Evolutionary conservation across 345 rosid species (phyloP), one percentile per base, ranked within the genome.

Genomic region (Melastoma malabathricum): DNA sequence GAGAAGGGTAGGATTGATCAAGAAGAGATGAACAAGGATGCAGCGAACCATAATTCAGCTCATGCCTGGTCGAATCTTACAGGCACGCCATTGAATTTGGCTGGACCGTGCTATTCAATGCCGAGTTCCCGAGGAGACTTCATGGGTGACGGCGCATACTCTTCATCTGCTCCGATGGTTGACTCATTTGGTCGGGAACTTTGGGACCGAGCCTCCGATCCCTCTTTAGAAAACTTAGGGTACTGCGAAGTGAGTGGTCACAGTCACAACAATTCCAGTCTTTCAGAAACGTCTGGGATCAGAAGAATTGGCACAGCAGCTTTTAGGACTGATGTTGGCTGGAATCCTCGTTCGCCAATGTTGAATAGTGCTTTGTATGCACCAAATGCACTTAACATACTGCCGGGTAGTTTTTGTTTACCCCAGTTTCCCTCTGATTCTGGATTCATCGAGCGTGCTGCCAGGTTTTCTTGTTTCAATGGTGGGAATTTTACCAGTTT

Each of bases 391-490:
- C 66, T 76, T 23, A 78, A 80, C 57, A 64, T 72, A 50, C 74
- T 51, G 27, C 47, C 47, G 10, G 43, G 84, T 34, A 80, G 87
- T 1, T 82, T 77, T 48, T 70, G 82, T 51, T 73, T 82, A 69
- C 73, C 92, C 57, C 96, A 84, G 76, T 78, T 92, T 54, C 95
- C 95, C 22, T 72, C 94, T 57, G 95, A 86, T 74, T 75, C 95
- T 10, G 95, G 82, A 0, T 86, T 92, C 65, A 86, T 84, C 53
- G 96, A 92, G 78, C 92, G 96, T 51, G 95, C 98, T 0, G 96
- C 96, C n/a, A 70, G 85, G 75, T 80, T 82, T 70, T 92, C 98
- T 0, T 75, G 81, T 49, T 87, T 92, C 56, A 73, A 63, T 48
- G 81, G 84, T 60, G 96, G 94, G 25, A 80, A 70, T 67, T 78